Conservation (phyloP, 2,329 filamentous ascomycete genomes). For the Aspergillus sp. region DNA sequence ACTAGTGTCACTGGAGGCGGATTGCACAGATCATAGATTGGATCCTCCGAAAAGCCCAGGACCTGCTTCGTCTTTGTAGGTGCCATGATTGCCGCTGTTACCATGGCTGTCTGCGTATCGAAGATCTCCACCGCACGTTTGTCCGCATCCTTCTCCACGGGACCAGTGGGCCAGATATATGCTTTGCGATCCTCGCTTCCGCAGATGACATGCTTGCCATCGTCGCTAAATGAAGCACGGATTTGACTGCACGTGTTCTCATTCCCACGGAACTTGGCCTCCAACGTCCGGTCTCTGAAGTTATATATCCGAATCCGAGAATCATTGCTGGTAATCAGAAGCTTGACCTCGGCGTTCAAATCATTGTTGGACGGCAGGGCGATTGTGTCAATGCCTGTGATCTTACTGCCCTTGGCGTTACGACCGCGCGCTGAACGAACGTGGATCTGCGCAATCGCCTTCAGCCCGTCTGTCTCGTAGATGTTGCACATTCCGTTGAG, state of each 20-base stretch:
- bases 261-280: conserved; percentile 86
- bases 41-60: conserved; percentile 77
- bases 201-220: conserved; percentile 79
- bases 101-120: conserved; percentile 81
- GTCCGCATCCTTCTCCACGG: conserved; percentile 64
- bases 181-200: conserved; percentile 87
- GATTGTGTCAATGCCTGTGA: conserved; percentile 84
- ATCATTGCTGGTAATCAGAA: conserved; percentile 92
- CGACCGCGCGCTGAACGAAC: conserved; percentile 89
- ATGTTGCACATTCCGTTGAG: conserved; percentile 82
- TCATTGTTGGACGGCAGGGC: conserved; percentile 50
- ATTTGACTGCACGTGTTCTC: conserved; percentile 90
- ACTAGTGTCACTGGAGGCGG: conserved; percentile 82
- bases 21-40: conserved; percentile 94
- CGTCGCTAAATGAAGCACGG: conserved; percentile 80
- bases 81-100: conserved; percentile 84
- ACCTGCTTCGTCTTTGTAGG: conserved; percentile 72
- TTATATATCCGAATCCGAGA: conserved; percentile 88
- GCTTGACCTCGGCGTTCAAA: conserved; percentile 65
- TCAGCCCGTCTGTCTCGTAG: conserved; percentile 87
- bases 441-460: conserved; percentile 78
- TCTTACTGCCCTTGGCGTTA: conserved; percentile 95
- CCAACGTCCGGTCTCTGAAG: conserved; percentile 74
- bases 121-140: conserved; percentile 84
- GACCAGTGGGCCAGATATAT: conserved; percentile 79